A percentile compares a stretch with the other conserved stretches of the same genome.
These are phyloP conservation scores for Trematosphaeria pertusa DNA, from an alignment of 2,329 filamentous ascomycete genomes.

Conservation along the genomic window DNA sequence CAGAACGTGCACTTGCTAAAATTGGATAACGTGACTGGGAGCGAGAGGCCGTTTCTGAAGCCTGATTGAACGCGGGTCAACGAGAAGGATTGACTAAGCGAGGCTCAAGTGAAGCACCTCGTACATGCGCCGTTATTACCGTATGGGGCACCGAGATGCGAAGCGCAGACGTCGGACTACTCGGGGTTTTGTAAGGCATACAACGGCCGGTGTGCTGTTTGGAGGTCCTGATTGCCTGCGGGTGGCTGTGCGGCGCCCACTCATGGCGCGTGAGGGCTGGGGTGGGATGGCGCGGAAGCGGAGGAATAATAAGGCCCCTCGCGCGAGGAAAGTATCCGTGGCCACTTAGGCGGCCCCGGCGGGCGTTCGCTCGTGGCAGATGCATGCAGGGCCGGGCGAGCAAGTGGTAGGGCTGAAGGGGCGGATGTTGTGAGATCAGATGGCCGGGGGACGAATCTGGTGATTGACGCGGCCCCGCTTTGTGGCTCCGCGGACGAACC, in stretches of 20 bases:
- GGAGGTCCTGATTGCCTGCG: background rate
- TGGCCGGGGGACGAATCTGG: too few relatives aligned
- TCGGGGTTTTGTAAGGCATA: background rate
- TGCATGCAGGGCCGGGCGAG: too few relatives aligned
- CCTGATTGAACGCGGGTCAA: conserved; percentile 16
- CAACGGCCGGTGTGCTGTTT: background rate
- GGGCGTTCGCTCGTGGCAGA: too few relatives aligned
- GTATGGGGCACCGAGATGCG: conserved; percentile 17
- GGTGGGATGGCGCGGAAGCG: background rate
- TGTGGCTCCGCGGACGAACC: too few relatives aligned
- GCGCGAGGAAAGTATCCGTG: background rate
- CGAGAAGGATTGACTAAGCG: conserved; percentile 17
- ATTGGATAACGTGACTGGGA: conserved; percentile 15
- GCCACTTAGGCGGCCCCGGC: conserved; percentile 4
- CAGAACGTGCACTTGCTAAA: conserved; percentile 20
- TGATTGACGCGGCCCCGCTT: too few relatives aligned
- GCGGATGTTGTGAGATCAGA: too few relatives aligned
- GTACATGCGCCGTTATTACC: conserved; percentile 14
- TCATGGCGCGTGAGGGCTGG: background rate
- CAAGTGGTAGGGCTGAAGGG: too few relatives aligned
- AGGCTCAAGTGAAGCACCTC: conserved; percentile 23
- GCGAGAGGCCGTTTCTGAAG: background rate
- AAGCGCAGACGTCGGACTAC: conserved; percentile 6
- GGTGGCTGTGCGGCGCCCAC: conserved; percentile 4
- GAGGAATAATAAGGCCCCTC: background rate